phyloP scores from a whole-genome alignment of 495 filamentous ascomycete species.

The Paragyromitra xinjiangensis region DNA sequence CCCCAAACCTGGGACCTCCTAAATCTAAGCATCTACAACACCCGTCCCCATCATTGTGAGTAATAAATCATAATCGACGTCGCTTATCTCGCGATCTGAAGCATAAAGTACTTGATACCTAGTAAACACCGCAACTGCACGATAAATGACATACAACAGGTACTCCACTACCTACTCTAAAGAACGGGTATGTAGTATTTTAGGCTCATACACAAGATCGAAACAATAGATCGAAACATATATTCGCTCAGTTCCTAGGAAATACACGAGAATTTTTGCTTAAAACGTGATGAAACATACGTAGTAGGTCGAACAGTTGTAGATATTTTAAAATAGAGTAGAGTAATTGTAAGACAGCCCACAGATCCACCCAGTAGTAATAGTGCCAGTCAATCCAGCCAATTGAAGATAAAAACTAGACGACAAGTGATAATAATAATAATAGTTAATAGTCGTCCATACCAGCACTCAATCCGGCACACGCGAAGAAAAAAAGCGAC shows the following conservation, averaged over 20 bases:
- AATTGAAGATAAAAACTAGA: constrained; percentile 47
- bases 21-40: constrained; percentile 18
- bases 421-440: constrained; percentile 45
- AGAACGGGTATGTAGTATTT: constrained; percentile 30
- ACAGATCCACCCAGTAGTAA: constrained; percentile 23
- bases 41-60: constrained; percentile 26
- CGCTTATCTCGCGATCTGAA: constrained; percentile 49
- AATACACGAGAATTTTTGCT: constrained; percentile 14
- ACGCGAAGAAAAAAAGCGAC: constrained; percentile 27
- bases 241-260: constrained; percentile 3
- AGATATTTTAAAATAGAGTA: constrained; percentile 24
- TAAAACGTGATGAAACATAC: constrained; percentile 16
- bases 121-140: constrained; percentile 19
- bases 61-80: constrained; percentile 21
- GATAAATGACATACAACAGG: constrained; percentile 22
- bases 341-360: constrained; percentile 27
- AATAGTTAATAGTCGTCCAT: constrained; percentile 31
- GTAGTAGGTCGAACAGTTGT: not conserved
- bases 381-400: constrained; percentile 34
- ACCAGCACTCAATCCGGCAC: constrained; percentile 11
- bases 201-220: constrained; percentile 44
- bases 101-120: constrained; percentile 23
- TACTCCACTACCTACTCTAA: not conserved
- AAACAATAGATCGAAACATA: constrained; percentile 33
- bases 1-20: constrained; percentile 34